A percentile compares a stretch with the other conserved stretches of the same genome.
Conservation (phyloP, 148 eudicot genomes). For the Fagopyrum homotropicum region DNA sequence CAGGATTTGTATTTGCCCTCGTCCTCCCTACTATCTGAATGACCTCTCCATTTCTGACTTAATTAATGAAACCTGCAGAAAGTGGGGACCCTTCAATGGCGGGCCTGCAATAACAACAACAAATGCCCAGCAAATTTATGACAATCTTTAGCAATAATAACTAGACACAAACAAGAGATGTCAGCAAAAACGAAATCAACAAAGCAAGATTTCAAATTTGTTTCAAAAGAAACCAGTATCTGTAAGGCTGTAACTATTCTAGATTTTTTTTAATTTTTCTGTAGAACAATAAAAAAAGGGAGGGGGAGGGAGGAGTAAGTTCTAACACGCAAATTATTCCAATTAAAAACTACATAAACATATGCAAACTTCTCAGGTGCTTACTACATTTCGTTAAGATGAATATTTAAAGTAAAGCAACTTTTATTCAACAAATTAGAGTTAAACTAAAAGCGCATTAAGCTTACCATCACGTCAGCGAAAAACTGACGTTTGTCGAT, state of each 20-base stretch:
- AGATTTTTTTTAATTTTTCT: background rate
- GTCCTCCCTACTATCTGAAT: background rate
- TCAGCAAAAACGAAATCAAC: background rate
- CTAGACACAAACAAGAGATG: background rate
- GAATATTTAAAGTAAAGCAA: background rate
- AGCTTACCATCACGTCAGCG: conserved; percentile 6
- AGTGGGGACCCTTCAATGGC: background rate
- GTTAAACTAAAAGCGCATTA: background rate
- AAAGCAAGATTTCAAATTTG: background rate
- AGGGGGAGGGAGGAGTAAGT: background rate
- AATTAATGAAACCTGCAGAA: background rate
- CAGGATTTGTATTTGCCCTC: conserved; percentile 5
- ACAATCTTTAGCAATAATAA: background rate
- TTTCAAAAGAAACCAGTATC: background rate
- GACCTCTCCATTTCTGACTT: background rate
- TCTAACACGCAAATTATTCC: background rate
- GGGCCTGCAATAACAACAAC: conserved; percentile 5
- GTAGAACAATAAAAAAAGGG: too few species aligned
- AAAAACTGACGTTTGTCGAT: background rate
- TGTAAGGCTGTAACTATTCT: background rate
- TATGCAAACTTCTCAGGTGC: background rate
- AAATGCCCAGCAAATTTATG: background rate
- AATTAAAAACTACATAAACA: background rate
- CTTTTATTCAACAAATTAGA: background rate
- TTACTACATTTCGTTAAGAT: background rate